phyloP scores from a whole-genome alignment of 805 yeast species.

The Starmerella cellae region DNA sequence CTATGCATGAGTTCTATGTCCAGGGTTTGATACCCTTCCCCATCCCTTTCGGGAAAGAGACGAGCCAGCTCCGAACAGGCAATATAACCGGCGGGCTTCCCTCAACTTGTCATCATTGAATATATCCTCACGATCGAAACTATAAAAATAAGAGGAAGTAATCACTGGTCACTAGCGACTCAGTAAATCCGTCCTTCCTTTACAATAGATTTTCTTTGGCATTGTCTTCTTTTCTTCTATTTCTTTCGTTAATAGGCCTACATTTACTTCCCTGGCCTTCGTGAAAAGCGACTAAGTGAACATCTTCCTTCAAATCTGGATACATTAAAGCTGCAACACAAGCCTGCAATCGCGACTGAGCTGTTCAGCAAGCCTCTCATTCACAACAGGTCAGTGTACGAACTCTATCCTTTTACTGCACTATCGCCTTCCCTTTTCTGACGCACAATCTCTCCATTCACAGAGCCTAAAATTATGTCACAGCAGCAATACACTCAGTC shows the following conservation, averaged over 20 bases:
- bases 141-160: no score
- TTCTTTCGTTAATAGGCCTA: not conserved
- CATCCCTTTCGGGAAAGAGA: slow-evolving; percentile 14
- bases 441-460: no score
- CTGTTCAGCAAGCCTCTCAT: no score
- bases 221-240: not conserved
- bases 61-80: slow-evolving; percentile 5
- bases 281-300: no score
- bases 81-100: slow-evolving; percentile 3
- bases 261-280: not conserved
- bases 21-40: slow-evolving; percentile 15
- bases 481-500: slow-evolving; percentile 1
- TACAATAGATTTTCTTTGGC: not conserved
- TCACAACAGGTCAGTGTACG: no score
- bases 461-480: not conserved
- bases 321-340: no score
- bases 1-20: slow-evolving; percentile 16
- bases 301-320: no score
- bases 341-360: no score
- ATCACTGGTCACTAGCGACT: no score
- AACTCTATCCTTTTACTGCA: no score
- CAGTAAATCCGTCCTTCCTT: not conserved
- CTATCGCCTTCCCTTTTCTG: no score
- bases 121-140: no score
- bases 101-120: not conserved